Evolutionary conservation across 257 asterid species (phyloP), one percentile per base, ranked within the genome.

Genomic region (Echium plantagineum): DNA sequence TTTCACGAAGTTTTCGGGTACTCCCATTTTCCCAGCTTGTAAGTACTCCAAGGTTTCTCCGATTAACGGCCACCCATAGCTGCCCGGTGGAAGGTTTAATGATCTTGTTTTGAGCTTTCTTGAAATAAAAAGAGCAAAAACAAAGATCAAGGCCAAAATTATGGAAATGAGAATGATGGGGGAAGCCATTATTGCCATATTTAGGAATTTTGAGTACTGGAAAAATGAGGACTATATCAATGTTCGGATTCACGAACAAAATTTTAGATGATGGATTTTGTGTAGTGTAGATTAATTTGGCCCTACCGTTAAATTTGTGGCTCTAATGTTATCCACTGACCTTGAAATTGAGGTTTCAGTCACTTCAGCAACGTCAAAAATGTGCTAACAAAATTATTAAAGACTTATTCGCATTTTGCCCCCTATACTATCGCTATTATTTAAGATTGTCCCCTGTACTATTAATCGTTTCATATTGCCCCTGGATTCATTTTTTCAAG

Each of bases 31-130:
- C 4, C 82, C 78, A 12, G 77, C 73, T 19, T 80, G 63, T 28
- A 81, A 81, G 62, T 78, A 78, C 10, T 59, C 75, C 15, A 58
- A 3, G 3, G 87, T 78, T 64, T 78, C 86, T 3, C 86, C 86
- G 7, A 81, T 65, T 52, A 81, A 22, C 13, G 84, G 86, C 83
- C 84, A 78, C 1, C 87, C 87, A 1, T 65, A 75, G 74, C 78
- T 81, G 60, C 87, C 87, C 0, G 84, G 87, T 51, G 87, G 87
- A 62, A 77, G 80, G 69, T 75, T 77, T 52, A 42, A 52, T 5
- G 69, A 8, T 19, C 28, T 56, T 67, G 48, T 62, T 38, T 38
- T 62, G 31, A 62, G 7, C 20, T 62, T 58, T 42, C 15, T 32
- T 42, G 56, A 61, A 53, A n/a, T 12, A 48, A 21, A 16, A 61